Conservation (phyloP, 805 yeast genomes). For the Kuraishia capsulata region DNA sequence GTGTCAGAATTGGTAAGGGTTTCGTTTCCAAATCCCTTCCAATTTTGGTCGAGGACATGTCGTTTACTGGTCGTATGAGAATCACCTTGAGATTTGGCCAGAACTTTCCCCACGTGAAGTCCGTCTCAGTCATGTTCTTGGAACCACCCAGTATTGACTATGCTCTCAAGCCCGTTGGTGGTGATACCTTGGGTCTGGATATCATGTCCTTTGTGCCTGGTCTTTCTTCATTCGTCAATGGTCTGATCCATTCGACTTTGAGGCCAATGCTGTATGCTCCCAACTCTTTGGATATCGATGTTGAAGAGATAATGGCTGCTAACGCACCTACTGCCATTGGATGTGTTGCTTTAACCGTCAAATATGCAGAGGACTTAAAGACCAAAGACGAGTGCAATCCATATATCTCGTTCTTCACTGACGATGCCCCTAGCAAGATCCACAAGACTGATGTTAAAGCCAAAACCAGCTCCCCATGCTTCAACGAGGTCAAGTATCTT, state of each 20-base stretch:
- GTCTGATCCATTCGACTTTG: conserved; percentile 57
- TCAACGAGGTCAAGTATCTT: conserved; percentile 57
- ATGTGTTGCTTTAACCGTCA: conserved; percentile 53
- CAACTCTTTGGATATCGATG: conserved; percentile 66
- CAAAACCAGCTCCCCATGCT: conserved; percentile 46
- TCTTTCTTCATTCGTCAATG: conserved; percentile 60
- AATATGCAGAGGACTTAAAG: conserved; percentile 41
- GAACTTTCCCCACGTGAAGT: conserved; percentile 69
- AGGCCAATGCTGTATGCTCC: conserved; percentile 81
- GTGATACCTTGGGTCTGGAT: conserved; percentile 81
- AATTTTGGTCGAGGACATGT: conserved; percentile 74
- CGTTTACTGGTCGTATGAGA: conserved; percentile 62
- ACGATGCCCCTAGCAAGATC: conserved; percentile 29
- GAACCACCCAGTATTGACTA: conserved; percentile 77
- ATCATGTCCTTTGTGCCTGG: conserved; percentile 82
- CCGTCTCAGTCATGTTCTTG: conserved; percentile 61
- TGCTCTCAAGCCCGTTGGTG: conserved; percentile 79
- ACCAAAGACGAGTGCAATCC: conserved; percentile 40
- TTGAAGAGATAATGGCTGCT: conserved; percentile 59
- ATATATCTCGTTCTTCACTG: conserved; percentile 36
- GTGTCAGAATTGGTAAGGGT: conserved; percentile 75
- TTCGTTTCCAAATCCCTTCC: conserved; percentile 70
- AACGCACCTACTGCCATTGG: conserved; percentile 63
- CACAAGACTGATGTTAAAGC: conserved; percentile 47
- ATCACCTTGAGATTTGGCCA: conserved; percentile 52